Base-by-base conservation (phyloP, 2,329 filamentous ascomycete species). In the Beauveria asiatica region DNA sequence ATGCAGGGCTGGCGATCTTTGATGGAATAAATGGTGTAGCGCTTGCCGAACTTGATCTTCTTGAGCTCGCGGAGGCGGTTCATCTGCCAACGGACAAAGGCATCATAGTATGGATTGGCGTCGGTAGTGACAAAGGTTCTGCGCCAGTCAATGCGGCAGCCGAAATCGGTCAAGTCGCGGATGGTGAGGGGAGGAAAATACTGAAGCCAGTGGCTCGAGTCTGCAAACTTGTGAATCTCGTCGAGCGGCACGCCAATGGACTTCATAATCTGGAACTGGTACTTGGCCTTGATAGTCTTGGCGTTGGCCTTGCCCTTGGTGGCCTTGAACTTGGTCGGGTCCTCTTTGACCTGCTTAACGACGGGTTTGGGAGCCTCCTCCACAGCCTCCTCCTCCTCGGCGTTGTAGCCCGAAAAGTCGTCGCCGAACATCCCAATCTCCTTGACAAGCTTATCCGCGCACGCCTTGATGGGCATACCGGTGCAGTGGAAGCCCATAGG, bases 1-100 rank as follows among this genome's bases (percentile, higher is more conserved):
- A 79, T 77, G 60, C 76, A 79, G 2, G 76, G 75, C 64, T 78
- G 76, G 27, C 74, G 73, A 62, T 76, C 74, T 68, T 76, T 76
- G 68, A 75, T 76, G 48, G 73, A 75, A 80, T 97, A 96, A 65
- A 97, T 88, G 7, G 93, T 97, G 73, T 97, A 96, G 68, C 92
- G 80, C 78, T 91, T 94, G 59, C 91, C 92, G 69, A 94, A 95
- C 75, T 92, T 90, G 75, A 97, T 93, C 80, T 97, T 97, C 68
- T 89, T 84, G 63, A 96, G 78, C 71, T 94, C 89, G 74, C 89
- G 90, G 56, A 97, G 82, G 64, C 90, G 88, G 72, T 89, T 92
- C 90, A 97, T 97, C 76, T 97, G 94, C 94, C 94, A 99, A 69
- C 90, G 80, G 45, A 97, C 88, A 69, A 99, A 99, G 5, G 90